These are phyloP conservation scores for Stereocaulon alpinum DNA, from an alignment of 495 filamentous ascomycete species.

Conservation along the genomic window DNA sequence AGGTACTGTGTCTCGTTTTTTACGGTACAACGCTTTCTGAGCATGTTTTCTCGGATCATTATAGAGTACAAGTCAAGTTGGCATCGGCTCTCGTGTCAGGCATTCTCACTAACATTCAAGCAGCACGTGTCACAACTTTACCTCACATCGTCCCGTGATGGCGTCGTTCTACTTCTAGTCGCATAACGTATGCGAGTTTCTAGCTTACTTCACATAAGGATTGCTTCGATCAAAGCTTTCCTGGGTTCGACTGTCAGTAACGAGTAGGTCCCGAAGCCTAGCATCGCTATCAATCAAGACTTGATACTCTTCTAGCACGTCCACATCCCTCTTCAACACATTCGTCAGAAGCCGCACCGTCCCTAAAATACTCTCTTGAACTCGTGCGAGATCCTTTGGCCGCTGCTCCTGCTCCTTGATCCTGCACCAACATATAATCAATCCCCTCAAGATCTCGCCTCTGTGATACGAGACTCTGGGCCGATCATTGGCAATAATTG, in stretches of 20 bases:
- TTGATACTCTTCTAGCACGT: conserved; percentile 8
- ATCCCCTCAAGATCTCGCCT: conserved; percentile 56
- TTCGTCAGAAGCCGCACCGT: conserved; percentile 11
- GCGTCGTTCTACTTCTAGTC: no score
- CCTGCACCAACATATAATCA: conserved; percentile 59
- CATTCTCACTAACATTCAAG: no score
- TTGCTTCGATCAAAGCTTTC: no score
- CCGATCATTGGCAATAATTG: conserved; percentile 60
- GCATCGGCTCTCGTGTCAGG: no score
- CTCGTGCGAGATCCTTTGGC: background rate
- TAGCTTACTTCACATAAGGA: no score
- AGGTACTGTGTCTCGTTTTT: background rate
- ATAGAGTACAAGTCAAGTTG: no score
- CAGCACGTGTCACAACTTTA: no score
- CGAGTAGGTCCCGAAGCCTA: conserved; percentile 33
- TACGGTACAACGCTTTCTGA: background rate
- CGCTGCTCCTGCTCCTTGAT: conserved; percentile 35
- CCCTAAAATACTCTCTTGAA: conserved; percentile 8
- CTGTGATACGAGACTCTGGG: conserved; percentile 54
- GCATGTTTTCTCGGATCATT: no score
- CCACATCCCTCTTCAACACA: conserved; percentile 1
- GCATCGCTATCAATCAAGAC: conserved; percentile 16
- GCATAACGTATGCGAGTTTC: no score
- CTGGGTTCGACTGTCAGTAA: background rate
- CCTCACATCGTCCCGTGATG: no score